Percentiles rank a stretch among this genome's conserved stretches.
These are phyloP conservation scores for Colletotrichum magnum DNA, from an alignment of 2,329 filamentous ascomycete genomes.

Conservation along the genomic window DNA sequence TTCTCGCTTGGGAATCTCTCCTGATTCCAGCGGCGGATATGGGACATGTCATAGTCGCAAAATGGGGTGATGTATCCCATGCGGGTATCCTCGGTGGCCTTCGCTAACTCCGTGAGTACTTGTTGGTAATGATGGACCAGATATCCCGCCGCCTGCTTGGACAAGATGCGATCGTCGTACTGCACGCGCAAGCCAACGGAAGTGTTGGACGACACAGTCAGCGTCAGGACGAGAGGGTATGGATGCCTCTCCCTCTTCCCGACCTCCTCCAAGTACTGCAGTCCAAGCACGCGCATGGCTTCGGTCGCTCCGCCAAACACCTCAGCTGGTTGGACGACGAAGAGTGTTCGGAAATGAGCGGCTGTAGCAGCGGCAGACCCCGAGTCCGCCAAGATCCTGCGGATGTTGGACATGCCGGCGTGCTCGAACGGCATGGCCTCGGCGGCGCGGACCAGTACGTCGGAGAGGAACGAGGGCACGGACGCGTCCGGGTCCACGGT, in stretches of 20 bases:
- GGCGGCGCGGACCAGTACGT: constrained; percentile 38
- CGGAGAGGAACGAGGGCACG: constrained; percentile 24
- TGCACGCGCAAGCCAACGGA: background rate
- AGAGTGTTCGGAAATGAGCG: constrained; percentile 47
- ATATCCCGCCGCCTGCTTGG: background rate
- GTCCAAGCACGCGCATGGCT: background rate
- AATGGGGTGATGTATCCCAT: no score
- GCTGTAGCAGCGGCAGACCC: constrained; percentile 31
- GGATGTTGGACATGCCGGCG: constrained; percentile 42
- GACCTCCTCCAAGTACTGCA: no score
- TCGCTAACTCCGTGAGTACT: no score
- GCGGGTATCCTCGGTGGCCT: no score
- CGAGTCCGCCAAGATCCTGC: background rate
- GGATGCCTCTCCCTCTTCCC: background rate
- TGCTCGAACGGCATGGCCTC: constrained; percentile 46
- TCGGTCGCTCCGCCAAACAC: no score
- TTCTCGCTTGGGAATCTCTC: background rate
- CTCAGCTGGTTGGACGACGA: constrained; percentile 48
- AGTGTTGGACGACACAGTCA: background rate
- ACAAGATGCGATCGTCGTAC: background rate
- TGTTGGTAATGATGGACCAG: background rate
- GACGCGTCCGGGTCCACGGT: constrained; percentile 27
- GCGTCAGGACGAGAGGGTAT: background rate
- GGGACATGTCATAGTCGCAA: background rate
- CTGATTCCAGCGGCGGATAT: background rate